Base-by-base conservation (phyloP, 2,329 filamentous ascomycete genomes). In the Aspergillus floridensis region DNA sequence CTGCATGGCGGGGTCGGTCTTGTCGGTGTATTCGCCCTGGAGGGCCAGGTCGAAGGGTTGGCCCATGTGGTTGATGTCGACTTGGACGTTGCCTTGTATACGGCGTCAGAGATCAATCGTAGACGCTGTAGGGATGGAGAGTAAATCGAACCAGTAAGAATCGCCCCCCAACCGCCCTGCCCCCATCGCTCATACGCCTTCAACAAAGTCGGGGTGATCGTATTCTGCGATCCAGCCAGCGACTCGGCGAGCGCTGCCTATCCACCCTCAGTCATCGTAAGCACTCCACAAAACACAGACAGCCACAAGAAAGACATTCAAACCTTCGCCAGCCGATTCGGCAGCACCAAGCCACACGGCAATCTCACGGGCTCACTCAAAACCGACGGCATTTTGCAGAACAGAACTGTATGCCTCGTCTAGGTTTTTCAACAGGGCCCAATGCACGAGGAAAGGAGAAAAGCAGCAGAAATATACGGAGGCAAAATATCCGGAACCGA, bases 301-400 rank as follows among this genome's bases (percentile, higher is more conserved):
- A 66, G 61, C 22, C 16, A 14, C 5, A 47, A 35, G 14, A 21
- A 16, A 35, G 35, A 19, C 22, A 21, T 53, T 19, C 52, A 14
- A 59, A 74, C 72, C 70, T 80, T 81, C 52, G 70, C 76, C 1
- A 87, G 75, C 5, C 84, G 80, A 65, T 87, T 87, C 2, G 82
- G 81, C 2, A 87, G 68, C 0, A 75, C 78, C 26, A 87, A 74
- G 1, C 85, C 85, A 67, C 82, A 84, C 61, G 81, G 80, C 1
- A 86, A 76, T 41, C 77, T 82, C 16, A 84, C 66, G 0, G 82
- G 77, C 29, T 80, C 72, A 56, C 70, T 66, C 10, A 80, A 59
- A 26, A 67, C 59, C 10, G 68, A 69, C 46, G 70, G 5, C 63
- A 67, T 66, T 12, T 10, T 49, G 26, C 7, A 8, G 26, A 29